A percentile compares a stretch with the other conserved stretches of the same genome.
Conservation (phyloP, 345 rosid species). For the Noccaea bulbosa region DNA sequence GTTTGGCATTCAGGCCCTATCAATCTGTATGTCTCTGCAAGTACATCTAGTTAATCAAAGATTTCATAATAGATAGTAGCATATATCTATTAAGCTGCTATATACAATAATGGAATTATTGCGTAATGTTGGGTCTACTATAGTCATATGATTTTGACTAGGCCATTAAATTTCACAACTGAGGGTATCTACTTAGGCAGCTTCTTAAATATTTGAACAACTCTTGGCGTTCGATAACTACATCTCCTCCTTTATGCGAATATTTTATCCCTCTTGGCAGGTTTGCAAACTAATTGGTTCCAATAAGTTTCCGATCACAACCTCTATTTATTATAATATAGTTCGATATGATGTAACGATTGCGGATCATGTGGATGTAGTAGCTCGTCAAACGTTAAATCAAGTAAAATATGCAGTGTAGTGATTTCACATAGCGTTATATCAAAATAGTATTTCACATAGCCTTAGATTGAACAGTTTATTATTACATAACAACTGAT, state of each 20-base stretch:
- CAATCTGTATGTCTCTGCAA: slow-evolving; percentile 19
- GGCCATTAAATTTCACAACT: slow-evolving; percentile 19
- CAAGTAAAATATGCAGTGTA: not conserved
- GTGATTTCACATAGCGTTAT: not conserved
- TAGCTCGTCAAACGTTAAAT: not conserved
- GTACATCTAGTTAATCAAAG: slow-evolving; percentile 7
- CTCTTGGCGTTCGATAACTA: slow-evolving; percentile 12
- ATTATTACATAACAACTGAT: too few relatives aligned
- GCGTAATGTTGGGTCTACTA: slow-evolving; percentile 37
- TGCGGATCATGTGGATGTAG: slow-evolving; percentile 2
- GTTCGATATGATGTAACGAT: not conserved
- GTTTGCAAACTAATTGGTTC: slow-evolving; percentile 12
- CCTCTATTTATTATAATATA: not conserved
- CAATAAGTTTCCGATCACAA: slow-evolving; percentile 10
- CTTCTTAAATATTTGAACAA: slow-evolving; percentile 40
- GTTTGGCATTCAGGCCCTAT: slow-evolving; percentile 9
- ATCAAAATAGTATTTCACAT: not conserved
- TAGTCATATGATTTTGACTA: slow-evolving; percentile 24
- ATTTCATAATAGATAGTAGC: not conserved
- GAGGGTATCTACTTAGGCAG: slow-evolving; percentile 34
- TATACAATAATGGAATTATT: slow-evolving; percentile 14
- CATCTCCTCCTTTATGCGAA: slow-evolving; percentile 19
- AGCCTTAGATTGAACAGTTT: too few relatives aligned
- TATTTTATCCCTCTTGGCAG: not conserved
- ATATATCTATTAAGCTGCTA: not conserved